phyloP scores from a whole-genome alignment of 371 early-diverging fungal genomes.

The Rhizopus arrhizus region DNA sequence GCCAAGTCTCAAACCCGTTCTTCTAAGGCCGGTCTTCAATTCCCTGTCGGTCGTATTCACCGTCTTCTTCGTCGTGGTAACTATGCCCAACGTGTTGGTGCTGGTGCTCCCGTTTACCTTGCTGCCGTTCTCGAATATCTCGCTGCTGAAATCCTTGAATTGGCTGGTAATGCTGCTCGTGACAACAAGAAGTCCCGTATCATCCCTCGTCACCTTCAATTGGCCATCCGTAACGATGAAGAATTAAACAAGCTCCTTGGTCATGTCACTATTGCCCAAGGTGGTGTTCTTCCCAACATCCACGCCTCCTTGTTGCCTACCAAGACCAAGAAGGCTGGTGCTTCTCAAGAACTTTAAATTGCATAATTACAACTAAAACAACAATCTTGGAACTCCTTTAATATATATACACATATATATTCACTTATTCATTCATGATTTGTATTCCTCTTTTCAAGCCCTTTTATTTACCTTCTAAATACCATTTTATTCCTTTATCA shows the following conservation, averaged over 20 bases:
- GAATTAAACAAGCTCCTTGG: conserved; percentile 93
- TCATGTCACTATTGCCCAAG: conserved; percentile 82
- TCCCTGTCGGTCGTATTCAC: conserved; percentile 97
- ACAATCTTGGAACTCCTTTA: no score
- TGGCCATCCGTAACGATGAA: conserved; percentile 93
- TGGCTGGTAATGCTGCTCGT: conserved; percentile 92
- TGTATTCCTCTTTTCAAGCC: no score
- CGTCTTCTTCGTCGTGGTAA: conserved; percentile 92
- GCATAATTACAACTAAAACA: no score
- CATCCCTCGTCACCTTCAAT: conserved; percentile 84
- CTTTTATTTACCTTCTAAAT: no score
- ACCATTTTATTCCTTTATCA: no score
- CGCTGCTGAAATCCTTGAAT: conserved; percentile 92
- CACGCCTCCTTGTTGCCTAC: conserved; percentile 67
- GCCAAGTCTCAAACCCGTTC: conserved; percentile 71
- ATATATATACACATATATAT: no score
- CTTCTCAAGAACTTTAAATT: conserved; percentile 41
- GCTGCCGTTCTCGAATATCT: conserved; percentile 94
- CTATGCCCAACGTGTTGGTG: conserved; percentile 92
- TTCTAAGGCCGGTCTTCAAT: conserved; percentile 87
- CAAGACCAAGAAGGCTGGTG: conserved; percentile 67
- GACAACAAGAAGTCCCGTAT: conserved; percentile 95
- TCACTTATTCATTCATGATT: no score
- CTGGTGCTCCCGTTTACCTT: conserved; percentile 90
- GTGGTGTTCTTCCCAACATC: conserved; percentile 86